Conservation (phyloP, 1,139 yeast genomes). For the Debaryomyces fabryi region DNA sequence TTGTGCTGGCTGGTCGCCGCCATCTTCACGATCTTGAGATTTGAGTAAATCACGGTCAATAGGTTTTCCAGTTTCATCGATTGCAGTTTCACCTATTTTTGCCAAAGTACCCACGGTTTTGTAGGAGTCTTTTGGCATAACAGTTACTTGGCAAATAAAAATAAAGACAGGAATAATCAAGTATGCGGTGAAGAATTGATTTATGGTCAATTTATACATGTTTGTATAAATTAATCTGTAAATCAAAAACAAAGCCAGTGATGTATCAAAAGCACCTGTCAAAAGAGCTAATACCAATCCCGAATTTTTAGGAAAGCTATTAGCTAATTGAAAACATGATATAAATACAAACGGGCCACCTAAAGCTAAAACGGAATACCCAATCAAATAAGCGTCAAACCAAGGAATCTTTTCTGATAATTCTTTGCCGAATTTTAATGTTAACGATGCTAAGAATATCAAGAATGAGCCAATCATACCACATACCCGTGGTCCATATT, state of each 20-base stretch:
- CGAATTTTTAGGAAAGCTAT: slow-evolving; percentile 45
- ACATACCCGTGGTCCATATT: slow-evolving; percentile 76
- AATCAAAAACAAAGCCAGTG: slow-evolving; percentile 49
- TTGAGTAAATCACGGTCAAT: slow-evolving; percentile 40
- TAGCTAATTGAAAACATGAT: slow-evolving; percentile 50
- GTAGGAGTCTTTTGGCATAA: slow-evolving; percentile 81
- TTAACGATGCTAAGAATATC: slow-evolving; percentile 54
- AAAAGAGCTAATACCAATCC: slow-evolving; percentile 45
- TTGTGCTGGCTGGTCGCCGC: slow-evolving; percentile 6
- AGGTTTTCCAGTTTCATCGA: slow-evolving; percentile 64
- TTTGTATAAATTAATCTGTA: slow-evolving; percentile 67
- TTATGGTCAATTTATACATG: slow-evolving; percentile 33
- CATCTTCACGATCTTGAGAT: slow-evolving; percentile 36
- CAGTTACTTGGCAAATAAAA: slow-evolving; percentile 64
- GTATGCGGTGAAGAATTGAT: slow-evolving; percentile 65
- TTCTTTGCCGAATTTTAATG: slow-evolving; percentile 41
- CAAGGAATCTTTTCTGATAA: slow-evolving; percentile 16
- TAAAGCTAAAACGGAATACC: slow-evolving; percentile 44
- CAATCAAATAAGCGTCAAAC: slow-evolving; percentile 41
- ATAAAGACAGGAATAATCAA: slow-evolving; percentile 75
- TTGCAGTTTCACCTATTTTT: slow-evolving; percentile 67
- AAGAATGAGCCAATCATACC: slow-evolving; percentile 73
- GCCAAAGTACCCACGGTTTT: slow-evolving; percentile 70
- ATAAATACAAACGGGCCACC: slow-evolving; percentile 53
- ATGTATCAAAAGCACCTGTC: slow-evolving; percentile 48